phyloP scores from a whole-genome alignment of 129 eudicot species.

The Saussurea involucrata region DNA sequence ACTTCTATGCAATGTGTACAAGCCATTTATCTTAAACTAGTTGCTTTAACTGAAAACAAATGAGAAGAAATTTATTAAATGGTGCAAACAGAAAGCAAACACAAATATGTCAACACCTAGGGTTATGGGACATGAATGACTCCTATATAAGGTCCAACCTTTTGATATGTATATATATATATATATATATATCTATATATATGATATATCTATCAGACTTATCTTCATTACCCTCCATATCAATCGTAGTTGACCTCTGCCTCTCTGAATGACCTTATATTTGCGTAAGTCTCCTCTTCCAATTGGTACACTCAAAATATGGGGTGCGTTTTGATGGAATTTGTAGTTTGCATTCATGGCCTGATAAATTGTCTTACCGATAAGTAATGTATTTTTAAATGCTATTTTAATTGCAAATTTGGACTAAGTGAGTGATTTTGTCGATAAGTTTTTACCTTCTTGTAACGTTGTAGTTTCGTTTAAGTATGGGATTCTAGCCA shows the following conservation, averaged over 20 bases:
- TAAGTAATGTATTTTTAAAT: neutral
- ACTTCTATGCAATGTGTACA: neutral
- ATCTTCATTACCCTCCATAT: neutral
- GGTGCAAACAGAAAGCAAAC: neutral
- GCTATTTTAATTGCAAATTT: neutral
- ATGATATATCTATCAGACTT: neutral
- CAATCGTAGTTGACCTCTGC: neutral
- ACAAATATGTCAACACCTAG: neutral
- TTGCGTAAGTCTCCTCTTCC: neutral
- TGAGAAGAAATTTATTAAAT: neutral
- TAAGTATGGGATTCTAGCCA: too few species aligned
- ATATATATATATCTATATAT: too few species aligned
- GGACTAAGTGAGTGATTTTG: neutral
- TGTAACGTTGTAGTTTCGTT: neutral
- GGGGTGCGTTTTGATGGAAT: neutral
- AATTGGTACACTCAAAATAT: neutral
- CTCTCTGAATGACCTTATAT: neutral
- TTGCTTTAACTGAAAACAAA: neutral
- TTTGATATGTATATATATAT: too few species aligned
- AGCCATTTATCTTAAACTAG: neutral
- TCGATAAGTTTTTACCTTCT: neutral
- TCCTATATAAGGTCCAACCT: neutral
- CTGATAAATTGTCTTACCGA: neutral
- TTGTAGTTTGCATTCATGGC: conserved; percentile 1
- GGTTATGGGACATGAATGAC: neutral